Evolutionary conservation across 345 rosid species (phyloP).

Genomic region (Laguncularia racemosa): DNA sequence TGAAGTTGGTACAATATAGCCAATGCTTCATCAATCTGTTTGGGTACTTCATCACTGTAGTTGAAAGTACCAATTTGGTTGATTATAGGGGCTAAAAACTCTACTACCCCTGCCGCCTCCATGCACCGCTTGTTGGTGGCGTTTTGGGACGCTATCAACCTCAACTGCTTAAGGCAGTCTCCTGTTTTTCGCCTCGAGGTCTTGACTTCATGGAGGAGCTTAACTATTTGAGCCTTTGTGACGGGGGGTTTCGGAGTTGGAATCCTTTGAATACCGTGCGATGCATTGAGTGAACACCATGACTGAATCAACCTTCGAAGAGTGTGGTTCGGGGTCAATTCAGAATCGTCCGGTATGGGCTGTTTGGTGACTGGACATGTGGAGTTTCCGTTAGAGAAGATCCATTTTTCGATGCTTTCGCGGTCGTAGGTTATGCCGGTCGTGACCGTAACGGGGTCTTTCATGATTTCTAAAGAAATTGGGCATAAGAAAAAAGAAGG

Average conservation of each 20-base stretch:
- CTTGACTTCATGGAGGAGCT: constrained; percentile 43
- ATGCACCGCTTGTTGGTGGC: constrained; percentile 58
- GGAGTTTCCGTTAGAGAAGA: constrained; percentile 6
- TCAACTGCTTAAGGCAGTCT: constrained; percentile 44
- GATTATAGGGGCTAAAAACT: constrained; percentile 50
- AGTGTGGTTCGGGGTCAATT: constrained; percentile 82
- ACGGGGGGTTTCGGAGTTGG: constrained; percentile 82
- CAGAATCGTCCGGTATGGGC: constrained; percentile 32
- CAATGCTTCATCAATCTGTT: constrained; percentile 50
- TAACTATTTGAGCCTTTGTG: constrained; percentile 43
- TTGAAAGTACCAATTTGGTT: not conserved
- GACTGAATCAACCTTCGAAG: constrained; percentile 82
- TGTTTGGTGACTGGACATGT: constrained; percentile 54
- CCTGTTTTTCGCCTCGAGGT: constrained; percentile 34
- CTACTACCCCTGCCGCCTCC: constrained; percentile 63
- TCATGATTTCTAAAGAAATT: constrained; percentile 22
- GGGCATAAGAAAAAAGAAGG: constrained; percentile 20
- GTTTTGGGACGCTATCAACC: constrained; percentile 44
- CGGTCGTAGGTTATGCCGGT: constrained; percentile 25
- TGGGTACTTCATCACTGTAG: constrained; percentile 9
- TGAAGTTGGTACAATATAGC: constrained; percentile 51
- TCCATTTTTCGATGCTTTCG: constrained; percentile 21
- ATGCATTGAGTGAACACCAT: constrained; percentile 86
- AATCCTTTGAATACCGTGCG: constrained; percentile 69
- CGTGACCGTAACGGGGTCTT: constrained; percentile 16